Base-by-base conservation (phyloP, 306 rosid genomes). In the Medicago ruthenica region DNA sequence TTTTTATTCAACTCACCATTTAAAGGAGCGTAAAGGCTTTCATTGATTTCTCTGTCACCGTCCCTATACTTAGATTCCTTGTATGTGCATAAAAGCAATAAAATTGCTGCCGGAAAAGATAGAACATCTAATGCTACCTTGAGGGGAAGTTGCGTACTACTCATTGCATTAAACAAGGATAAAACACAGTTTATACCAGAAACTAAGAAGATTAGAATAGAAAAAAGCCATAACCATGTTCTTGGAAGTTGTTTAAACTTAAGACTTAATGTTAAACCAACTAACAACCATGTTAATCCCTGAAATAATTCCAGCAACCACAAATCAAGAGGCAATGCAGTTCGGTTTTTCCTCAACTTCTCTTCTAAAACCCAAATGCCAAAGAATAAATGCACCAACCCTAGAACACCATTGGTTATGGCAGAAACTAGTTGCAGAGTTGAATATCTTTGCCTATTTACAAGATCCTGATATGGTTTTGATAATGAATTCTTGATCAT, bases 281-380 rank as follows among this genome's bases (percentile, higher is more conserved):
- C 89, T 12, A 67, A 66, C 81, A 89, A 51, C 98, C 97, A 93
- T 62, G 89, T 85, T 39, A 88, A 64, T 22, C 98, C 98, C 41
- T 91, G 97, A 79, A 81, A 65, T 55, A 86, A 63, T 63, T 80
- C 79, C 27, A 80, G 72, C 17, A 88, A 31, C 98, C 98, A 93
- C 80, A 58, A 39, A 70, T 81, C 72, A 22, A 86, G 74, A 63
- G 98, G 98, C 73, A 94, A 79, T 59, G 79, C 85, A 36, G 89
- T 70, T n/a, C 85, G 62, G 21, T 58, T 66, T 81, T 53, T 81
- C 79, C 82, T 85, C 84, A 88, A 79, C 17, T 82, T 86, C 83
- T 93, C 89, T 82, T 76, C 94, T 63, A 93, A 76, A 76, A 42
- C 40, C 90, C 92, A 88, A 81, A 89, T 73, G 6, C 95, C 95